These are phyloP conservation scores for Scutellaria baicalensis DNA, from an alignment of 257 asterid species.

Conservation along the genomic window DNA sequence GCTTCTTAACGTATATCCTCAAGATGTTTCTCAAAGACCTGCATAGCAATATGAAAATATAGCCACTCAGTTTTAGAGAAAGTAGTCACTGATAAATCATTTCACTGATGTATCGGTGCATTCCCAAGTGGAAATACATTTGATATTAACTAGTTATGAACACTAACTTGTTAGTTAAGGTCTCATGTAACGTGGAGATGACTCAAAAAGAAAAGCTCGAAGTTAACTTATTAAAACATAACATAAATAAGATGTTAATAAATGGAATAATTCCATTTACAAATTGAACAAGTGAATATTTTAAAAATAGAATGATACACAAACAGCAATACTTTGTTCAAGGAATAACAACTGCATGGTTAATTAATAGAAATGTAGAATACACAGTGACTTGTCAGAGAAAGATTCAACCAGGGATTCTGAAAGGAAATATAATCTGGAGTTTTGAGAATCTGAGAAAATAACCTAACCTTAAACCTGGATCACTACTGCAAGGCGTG, in stretches of 20 bases:
- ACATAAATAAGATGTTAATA: too few species aligned
- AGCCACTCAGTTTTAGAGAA: neutral
- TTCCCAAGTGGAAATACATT: too few species aligned
- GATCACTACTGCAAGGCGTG: slow-evolving; percentile 85
- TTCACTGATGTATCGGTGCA: too few species aligned
- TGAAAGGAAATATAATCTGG: neutral
- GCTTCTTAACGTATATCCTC: slow-evolving; percentile 75
- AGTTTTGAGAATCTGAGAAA: neutral
- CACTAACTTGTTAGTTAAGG: neutral
- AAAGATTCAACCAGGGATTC: neutral
- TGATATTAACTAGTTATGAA: too few species aligned
- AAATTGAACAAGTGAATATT: neutral
- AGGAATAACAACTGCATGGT: neutral
- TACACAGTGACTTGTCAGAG: neutral
- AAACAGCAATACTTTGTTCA: neutral
- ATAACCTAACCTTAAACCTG: slow-evolving; percentile 64
- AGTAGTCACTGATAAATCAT: neutral
- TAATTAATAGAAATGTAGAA: neutral
- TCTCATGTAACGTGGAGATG: neutral
- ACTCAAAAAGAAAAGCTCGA: neutral
- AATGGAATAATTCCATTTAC: neutral
- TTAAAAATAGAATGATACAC: neutral
- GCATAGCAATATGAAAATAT: slow-evolving; percentile 19
- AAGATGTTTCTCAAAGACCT: slow-evolving; percentile 80
- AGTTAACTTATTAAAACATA: too few species aligned